Base-by-base conservation (phyloP, 306 rosid species). In the Oemleria cerasiformis region DNA sequence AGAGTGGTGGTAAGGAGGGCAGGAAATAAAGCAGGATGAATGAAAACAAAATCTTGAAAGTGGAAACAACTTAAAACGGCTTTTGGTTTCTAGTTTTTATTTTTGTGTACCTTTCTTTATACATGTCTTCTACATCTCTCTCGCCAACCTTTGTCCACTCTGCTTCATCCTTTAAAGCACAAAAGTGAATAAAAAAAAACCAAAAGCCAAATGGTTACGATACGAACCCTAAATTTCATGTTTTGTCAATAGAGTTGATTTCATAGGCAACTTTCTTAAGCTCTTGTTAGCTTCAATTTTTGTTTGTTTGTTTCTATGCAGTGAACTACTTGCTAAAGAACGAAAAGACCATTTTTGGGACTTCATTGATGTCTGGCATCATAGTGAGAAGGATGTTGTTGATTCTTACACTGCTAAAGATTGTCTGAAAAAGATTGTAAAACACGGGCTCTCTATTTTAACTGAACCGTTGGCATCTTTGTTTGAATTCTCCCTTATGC, bases 251-350 rank as follows among this genome's bases (percentile, higher is more conserved):
- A 39, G 7, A 36, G 47, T 61, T 40, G 51, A 62, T 65, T n/a
- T 40, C 59, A 21, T 0, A 57, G 13, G 23, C 47, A 30, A 21
- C 25, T 43, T 72, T 45, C 20, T 14, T 62, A 68, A 15, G 50
- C 49, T 58, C 59, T 49, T 19, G 3, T 45, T 68, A 48, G 57
- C 70, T 73, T 79, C n/a, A 30, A 30, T 30, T 30, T 30, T 50
- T 74, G 47, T 40, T 67, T 34, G 36, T 30, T 30, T 30, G 36
- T 30, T 77, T 9, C 65, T 50, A 45, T 72, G 62, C 90, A 91
- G 99, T 50, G 97, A 94, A 88, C 70, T 89, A 14, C 77, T 94
- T 64, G 85, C 96, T 55, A 88, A 85, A 84, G 92, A 94, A 62
- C 79, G 72, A 44, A 82, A 81, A 30, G 87, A 75, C 40, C 76